Conservation (phyloP, 2,329 filamentous ascomycete species). For the Thielaviopsis euricoi region DNA sequence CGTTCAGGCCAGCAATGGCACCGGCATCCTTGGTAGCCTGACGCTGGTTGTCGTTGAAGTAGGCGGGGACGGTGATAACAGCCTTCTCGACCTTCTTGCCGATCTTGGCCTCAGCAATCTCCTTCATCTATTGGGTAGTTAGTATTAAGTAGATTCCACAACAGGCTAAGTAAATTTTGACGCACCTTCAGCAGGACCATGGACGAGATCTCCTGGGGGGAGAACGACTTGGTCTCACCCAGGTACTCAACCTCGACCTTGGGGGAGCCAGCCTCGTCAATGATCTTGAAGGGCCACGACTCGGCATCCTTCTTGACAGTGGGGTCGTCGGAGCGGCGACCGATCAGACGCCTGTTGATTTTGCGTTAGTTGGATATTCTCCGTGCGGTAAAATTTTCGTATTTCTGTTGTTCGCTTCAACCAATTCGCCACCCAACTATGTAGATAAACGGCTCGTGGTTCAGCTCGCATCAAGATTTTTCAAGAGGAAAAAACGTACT, state of each 20-base stretch:
- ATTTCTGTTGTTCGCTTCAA: no score
- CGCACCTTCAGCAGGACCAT: slow-evolving; percentile 50
- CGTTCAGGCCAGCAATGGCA: slow-evolving; percentile 79
- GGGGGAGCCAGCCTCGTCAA: slow-evolving; percentile 81
- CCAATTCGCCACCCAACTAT: no score
- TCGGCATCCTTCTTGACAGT: slow-evolving; percentile 63
- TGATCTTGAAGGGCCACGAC: slow-evolving; percentile 95
- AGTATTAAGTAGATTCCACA: no score
- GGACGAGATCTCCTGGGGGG: slow-evolving; percentile 64
- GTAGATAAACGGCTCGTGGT: no score
- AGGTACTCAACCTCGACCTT: slow-evolving; percentile 58
- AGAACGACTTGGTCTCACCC: slow-evolving; percentile 53
- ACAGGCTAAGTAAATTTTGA: no score
- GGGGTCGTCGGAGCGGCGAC: slow-evolving; percentile 52
- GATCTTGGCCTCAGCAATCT: slow-evolving; percentile 62
- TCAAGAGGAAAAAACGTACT: slow-evolving; percentile 19
- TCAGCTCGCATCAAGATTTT: no score
- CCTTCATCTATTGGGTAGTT: slow-evolving; percentile 48
- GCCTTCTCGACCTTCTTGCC: slow-evolving; percentile 74
- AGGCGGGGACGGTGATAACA: slow-evolving; percentile 87
- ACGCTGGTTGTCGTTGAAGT: slow-evolving; percentile 97
- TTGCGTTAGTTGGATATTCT: no score
- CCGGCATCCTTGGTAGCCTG: slow-evolving; percentile 95
- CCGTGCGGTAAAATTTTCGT: no score
- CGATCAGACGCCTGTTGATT: slow-evolving; percentile 47